Percentiles rank a stretch among this genome's conserved stretches.
Conservation (phyloP, 345 rosid species). For the Brassica napus region DNA sequence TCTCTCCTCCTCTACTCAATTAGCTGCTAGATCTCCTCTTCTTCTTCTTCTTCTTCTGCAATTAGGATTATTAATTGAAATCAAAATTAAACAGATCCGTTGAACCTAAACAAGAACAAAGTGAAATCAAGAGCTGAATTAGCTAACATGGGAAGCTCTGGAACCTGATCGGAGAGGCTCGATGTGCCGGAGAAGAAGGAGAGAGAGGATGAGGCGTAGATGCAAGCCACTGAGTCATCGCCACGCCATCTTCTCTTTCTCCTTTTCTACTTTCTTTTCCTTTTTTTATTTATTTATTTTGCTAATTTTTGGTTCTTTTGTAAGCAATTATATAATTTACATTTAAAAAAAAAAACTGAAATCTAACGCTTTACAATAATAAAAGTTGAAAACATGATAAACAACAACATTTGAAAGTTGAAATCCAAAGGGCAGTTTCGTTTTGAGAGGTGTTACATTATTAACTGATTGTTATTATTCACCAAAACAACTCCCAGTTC, state of each 20-base stretch:
- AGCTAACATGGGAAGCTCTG: not conserved
- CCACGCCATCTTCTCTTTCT: conserved; percentile 1
- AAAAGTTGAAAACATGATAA: not conserved
- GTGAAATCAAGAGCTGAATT: not conserved
- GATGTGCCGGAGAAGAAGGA: not conserved
- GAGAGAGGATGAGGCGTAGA: not conserved
- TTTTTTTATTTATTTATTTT: not conserved
- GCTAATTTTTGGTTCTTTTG: not conserved
- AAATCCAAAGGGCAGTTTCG: not conserved
- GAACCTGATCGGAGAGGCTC: not conserved
- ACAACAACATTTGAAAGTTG: not conserved
- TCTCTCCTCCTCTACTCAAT: not conserved
- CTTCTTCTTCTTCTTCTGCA: not conserved
- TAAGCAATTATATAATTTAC: too few relatives aligned
- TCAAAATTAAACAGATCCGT: not conserved
- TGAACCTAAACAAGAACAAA: not conserved
- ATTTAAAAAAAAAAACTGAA: not conserved
- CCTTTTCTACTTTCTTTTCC: not conserved
- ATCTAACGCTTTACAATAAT: not conserved
- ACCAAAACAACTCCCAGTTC: not conserved
- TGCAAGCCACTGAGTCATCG: not conserved
- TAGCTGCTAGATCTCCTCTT: not conserved
- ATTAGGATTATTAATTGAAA: not conserved
- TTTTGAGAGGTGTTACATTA: not conserved
- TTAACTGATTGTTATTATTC: not conserved